Base-by-base conservation (phyloP, 2,329 filamentous ascomycete species). In the Phyllachora maydis region DNA sequence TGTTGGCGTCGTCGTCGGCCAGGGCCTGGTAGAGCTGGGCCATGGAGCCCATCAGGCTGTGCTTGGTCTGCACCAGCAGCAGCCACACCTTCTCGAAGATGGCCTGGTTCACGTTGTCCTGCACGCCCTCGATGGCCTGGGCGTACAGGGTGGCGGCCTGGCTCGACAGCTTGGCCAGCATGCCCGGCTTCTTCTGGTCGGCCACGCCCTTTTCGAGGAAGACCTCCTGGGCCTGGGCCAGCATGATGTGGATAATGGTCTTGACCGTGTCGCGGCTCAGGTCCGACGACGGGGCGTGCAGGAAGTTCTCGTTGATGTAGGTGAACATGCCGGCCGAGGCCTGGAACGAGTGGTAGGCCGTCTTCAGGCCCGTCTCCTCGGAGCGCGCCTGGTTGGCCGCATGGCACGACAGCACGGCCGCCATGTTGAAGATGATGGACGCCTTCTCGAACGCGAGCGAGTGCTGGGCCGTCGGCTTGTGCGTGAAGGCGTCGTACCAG, bases 391-490 rank as follows among this genome's bases (percentile, higher is more conserved):
- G 90, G 41, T 78, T 65, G 20, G 85, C 82, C 30, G 85, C 88
- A 59, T 98, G 81, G 41, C 85, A 93, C 25, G 85, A 95, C 11
- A 98, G 62, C 14, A 95, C 83, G 35, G 88, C 85, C 18, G 85
- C 91, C 35, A 98, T 98, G 50, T 98, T 98, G 62, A 98, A 98
- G 40, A 98, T 93, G 42, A 98, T 91, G 38, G 85, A 95, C 9
- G 88, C 88, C 46, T 98, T 98, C 48, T 98, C 88, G 45, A 90
- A 98, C 22, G 88, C 88, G 22, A 98, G 62, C 6, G 83, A 93
- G 53, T 90, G 93, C 47, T 98, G 88, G 4, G 83, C 72, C 4
- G 88, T 98, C n/a, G 82, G 65, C 42, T 95, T 93, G 46, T 92
- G 83, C 21, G 88, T 98, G 45, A 98, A 98, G n/a, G 90, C 88